Evolutionary conservation across 257 asterid genomes (phyloP).

Genomic region (Verbena officinalis): DNA sequence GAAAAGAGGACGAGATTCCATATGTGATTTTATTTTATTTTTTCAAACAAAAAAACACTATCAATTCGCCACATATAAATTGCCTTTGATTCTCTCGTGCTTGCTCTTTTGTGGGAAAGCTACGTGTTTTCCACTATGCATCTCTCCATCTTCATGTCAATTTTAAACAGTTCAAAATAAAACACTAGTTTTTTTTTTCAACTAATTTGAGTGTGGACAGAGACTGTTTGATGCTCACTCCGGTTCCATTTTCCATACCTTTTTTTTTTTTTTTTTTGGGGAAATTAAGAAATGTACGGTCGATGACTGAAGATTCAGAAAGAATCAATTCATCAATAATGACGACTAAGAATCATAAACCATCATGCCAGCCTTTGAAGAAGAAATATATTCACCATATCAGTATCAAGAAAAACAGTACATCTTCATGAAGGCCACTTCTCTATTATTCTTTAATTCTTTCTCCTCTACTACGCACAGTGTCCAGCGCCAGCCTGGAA

Average conservation of each 20-base stretch:
- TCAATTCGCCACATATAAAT: constrained; percentile 37
- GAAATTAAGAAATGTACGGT: no score
- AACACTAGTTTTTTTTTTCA: no score
- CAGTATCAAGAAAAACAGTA: neutral
- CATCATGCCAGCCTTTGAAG: constrained; percentile 16
- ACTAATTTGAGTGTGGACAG: constrained; percentile 8
- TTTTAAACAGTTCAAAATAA: constrained; percentile 8
- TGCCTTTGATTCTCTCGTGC: constrained; percentile 25
- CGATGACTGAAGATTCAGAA: constrained; percentile 13
- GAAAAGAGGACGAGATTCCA: constrained; percentile 13
- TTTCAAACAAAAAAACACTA: constrained; percentile 17
- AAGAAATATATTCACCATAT: constrained; percentile 19
- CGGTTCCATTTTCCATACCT: neutral
- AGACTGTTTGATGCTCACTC: neutral
- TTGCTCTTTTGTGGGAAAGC: constrained; percentile 32
- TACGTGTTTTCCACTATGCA: constrained; percentile 41
- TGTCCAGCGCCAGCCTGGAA: neutral
- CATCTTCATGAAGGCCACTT: constrained; percentile 1
- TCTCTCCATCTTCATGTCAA: constrained; percentile 20
- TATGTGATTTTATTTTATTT: neutral
- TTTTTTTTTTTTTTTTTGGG: no score
- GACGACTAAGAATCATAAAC: constrained; percentile 10
- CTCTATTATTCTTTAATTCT: constrained; percentile 12
- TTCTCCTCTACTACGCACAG: constrained; percentile 7
- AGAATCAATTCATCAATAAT: constrained; percentile 4